Conservation (phyloP, 768 basidiomycete species). For the Cyathus striatus region DNA sequence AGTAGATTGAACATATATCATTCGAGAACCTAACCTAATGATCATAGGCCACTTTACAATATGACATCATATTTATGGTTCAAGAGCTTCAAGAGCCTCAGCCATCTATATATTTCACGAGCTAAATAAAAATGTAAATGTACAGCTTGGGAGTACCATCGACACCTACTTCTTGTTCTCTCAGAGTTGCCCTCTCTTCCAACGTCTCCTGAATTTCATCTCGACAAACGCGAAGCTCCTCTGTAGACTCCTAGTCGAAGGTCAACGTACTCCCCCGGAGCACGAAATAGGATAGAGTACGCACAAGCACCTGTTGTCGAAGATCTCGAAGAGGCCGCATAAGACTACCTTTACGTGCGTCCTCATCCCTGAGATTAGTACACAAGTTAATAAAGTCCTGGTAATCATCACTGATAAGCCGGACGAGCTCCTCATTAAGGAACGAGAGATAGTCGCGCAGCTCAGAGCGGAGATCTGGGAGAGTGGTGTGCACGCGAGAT, state of each 20-base stretch:
- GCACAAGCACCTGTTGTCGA: conserved; percentile 62
- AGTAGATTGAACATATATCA: too few relatives aligned
- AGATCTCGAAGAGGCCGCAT: conserved; percentile 63
- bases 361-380: conserved; percentile 87
- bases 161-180: conserved; percentile 76
- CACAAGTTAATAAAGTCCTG: conserved; percentile 96
- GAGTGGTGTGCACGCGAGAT: conserved; percentile 77
- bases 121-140: too few relatives aligned
- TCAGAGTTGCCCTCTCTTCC: conserved; percentile 61
- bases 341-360: conserved; percentile 61
- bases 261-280: neutral
- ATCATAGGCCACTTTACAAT: too few relatives aligned
- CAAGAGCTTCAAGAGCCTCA: too few relatives aligned
- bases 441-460: conserved; percentile 78
- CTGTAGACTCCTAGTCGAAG: conserved; percentile 50
- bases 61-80: too few relatives aligned
- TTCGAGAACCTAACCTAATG: too few relatives aligned
- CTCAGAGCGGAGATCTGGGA: conserved; percentile 84
- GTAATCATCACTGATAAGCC: conserved; percentile 96
- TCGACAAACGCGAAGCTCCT: conserved; percentile 62
- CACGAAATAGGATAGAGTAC: too few relatives aligned
- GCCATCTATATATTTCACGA: too few relatives aligned
- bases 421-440: conserved; percentile 90
- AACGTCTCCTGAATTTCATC: conserved; percentile 74
- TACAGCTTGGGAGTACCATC: too few relatives aligned